Conservation (phyloP, 306 rosid genomes). For the Mimosa pudica region DNA sequence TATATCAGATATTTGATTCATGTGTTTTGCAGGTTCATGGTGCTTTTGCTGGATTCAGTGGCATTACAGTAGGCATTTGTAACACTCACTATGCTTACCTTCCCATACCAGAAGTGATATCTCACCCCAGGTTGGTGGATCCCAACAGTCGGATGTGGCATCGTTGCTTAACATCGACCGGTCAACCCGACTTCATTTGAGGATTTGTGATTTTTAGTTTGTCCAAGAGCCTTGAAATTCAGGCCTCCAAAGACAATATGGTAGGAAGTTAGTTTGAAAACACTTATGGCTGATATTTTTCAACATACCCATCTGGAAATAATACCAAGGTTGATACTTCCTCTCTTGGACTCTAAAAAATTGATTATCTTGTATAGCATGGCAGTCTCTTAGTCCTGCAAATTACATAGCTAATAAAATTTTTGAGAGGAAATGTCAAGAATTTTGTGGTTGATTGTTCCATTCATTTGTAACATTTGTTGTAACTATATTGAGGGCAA, state of each 20-base stretch:
- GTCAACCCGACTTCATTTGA: conserved; percentile 91
- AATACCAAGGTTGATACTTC: conserved; percentile 50
- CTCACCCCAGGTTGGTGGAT: conserved; percentile 78
- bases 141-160: conserved; percentile 99
- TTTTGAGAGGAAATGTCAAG: conserved; percentile 34
- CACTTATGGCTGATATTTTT: conserved; percentile 33
- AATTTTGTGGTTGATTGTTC: conserved; percentile 39
- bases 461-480: conserved; percentile 45
- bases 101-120: conserved; percentile 94
- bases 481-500: conserved; percentile 29
- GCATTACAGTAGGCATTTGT: conserved; percentile 90
- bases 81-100: conserved; percentile 95
- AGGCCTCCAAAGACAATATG: conserved; percentile 41
- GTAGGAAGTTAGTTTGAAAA: conserved; percentile 41
- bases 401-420: conserved; percentile 31
- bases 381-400: conserved; percentile 37
- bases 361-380: conserved; percentile 48
- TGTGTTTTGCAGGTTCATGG: conserved; percentile 82
- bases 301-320: conserved; percentile 43
- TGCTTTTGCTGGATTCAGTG: conserved; percentile 97
- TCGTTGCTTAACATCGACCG: conserved; percentile 96
- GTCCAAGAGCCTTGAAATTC: conserved; percentile 41
- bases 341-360: conserved; percentile 28
- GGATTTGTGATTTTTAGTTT: conserved; percentile 19
- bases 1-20: conserved; percentile 23